Evolutionary conservation across 2,329 filamentous ascomycete genomes (phyloP), one percentile per base, ranked within the genome.

Genomic region (Cytospora chrysosperma): DNA sequence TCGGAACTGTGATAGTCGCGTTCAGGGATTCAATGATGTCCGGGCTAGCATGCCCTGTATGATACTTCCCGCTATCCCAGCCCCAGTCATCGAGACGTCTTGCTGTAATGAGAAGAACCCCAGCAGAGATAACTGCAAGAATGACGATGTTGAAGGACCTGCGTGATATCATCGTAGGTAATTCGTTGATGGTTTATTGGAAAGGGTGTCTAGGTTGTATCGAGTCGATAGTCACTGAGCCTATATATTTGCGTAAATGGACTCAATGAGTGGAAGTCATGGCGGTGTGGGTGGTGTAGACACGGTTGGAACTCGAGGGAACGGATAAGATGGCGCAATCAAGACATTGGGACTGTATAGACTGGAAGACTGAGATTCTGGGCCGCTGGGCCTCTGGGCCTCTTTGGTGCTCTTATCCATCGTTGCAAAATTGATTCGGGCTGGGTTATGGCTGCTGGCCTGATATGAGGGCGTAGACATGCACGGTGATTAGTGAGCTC

Each of bases 31-130:
- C 54, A 21, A 26, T 64, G 19, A 66, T 62, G n/a, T 65, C 64
- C 63, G 57, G 63, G 54, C 65, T 59, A 56, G 66, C 62, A 15
- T 60, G 56, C 21, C 67, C 66, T 13, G 63, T 59, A 53, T 65
- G 66, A 61, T 73, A 73, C 59, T 71, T 72, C 47, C 71, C 66
- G 13, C 70, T 69, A 21, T 73, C 72, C 30, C 73, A 61, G 27
- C 69, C 72, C 67, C 73, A 72, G 49, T 69, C 69, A 19, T 68
- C 68, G 9, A 77, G 68, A 19, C 73, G 70, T 28, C 67, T 71
- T 26, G 74, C 73, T 3, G 73, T 72, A 62, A 77, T 56, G 54
- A 78, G 68, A 15, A 79, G 66, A 37, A 73, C 65, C 28, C 72
- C 67, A 26, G 73, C 51, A 40, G 73, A 73, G 30, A 73, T 57